phyloP scores from a whole-genome alignment of 148 eudicot species.

The Rhododendron ferrugineum region DNA sequence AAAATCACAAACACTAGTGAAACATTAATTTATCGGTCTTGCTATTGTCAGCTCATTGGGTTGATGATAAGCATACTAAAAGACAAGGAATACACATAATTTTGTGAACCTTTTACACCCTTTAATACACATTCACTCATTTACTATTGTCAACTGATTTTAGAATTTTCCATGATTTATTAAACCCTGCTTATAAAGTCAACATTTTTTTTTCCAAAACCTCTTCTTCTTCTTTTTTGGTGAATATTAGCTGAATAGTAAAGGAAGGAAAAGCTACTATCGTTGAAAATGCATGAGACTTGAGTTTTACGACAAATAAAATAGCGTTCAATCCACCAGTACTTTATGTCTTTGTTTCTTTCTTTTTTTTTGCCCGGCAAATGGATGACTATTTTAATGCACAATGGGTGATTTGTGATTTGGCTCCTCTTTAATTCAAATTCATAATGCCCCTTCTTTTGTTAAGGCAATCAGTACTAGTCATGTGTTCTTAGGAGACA shows the following conservation, averaged over 20 bases:
- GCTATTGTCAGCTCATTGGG: too few relatives aligned
- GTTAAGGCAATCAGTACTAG: neutral
- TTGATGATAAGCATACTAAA: too few relatives aligned
- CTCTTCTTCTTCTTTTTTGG: neutral
- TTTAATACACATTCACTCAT: too few relatives aligned
- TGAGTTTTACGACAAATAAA: neutral
- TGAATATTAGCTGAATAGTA: neutral
- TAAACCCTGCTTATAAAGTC: neutral
- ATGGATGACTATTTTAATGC: neutral
- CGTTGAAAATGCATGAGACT: neutral
- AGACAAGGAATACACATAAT: too few relatives aligned
- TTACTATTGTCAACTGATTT: too few relatives aligned
- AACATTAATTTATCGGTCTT: too few relatives aligned
- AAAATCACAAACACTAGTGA: neutral
- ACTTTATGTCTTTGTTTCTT: neutral
- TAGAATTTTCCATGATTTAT: too few relatives aligned
- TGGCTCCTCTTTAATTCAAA: neutral
- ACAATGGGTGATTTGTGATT: neutral
- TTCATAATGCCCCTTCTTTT: neutral
- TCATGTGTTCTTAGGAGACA: neutral
- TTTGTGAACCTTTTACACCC: too few relatives aligned
- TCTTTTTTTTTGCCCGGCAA: neutral
- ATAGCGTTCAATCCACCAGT: neutral
- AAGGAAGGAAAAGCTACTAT: neutral
- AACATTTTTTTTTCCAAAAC: neutral